Evolutionary conservation across 495 filamentous ascomycete species (phyloP).

Genomic region (Aspergillus sparsus): DNA sequence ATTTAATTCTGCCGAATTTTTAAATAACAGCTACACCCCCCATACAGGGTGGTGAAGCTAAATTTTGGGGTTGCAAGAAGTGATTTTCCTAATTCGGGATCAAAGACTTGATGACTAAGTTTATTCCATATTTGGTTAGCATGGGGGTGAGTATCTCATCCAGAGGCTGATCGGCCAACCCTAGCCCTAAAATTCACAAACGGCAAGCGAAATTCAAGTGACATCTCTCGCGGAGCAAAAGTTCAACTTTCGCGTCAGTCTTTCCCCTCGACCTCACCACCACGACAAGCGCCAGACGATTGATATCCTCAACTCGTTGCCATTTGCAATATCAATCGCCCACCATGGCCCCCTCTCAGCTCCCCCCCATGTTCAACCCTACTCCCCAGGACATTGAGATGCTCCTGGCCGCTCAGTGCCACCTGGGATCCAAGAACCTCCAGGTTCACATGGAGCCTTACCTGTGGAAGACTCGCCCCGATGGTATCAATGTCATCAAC

Average conservation of each 20-base stretch:
- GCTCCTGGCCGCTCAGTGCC: conserved; percentile 93
- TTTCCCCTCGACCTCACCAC: conserved; percentile 40
- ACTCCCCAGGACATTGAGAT: conserved; percentile 94
- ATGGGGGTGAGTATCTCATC: not conserved
- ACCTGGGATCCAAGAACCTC: conserved; percentile 98
- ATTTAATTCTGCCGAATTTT: too few species aligned
- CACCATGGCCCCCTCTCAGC: conserved; percentile 92
- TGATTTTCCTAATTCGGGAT: too few species aligned
- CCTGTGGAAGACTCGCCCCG: conserved; percentile 97
- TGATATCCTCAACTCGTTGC: conserved; percentile 55
- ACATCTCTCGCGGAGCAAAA: conserved; percentile 31
- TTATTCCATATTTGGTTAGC: not conserved
- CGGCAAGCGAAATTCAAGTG: conserved; percentile 45
- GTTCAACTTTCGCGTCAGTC: conserved; percentile 39
- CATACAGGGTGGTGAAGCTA: too few species aligned
- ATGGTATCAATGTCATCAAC: conserved; percentile 98
- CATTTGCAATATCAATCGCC: conserved; percentile 55
- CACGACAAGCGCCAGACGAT: conserved; percentile 54
- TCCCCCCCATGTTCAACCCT: conserved; percentile 86
- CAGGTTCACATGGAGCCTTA: conserved; percentile 99
- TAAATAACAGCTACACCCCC: too few species aligned
- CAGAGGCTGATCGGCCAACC: conserved; percentile 26
- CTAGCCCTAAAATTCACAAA: conserved; percentile 48
- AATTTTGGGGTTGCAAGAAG: too few species aligned
- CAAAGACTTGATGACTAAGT: not conserved